Conservation (phyloP, 805 yeast species). For the Nakazawaea siamensis region DNA sequence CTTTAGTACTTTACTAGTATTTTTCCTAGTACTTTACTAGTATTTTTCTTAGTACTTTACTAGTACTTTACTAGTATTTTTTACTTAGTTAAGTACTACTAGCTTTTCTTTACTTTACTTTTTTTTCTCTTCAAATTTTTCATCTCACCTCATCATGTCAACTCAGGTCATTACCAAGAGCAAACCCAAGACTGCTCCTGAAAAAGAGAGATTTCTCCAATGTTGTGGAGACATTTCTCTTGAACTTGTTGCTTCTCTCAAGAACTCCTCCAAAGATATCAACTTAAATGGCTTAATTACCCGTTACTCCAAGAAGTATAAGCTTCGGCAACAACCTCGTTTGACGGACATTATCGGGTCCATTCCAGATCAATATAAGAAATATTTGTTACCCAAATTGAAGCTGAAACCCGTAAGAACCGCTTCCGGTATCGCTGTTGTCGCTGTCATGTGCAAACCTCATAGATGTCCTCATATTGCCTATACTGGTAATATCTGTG, state of each 20-base stretch:
- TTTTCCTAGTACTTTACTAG: no score
- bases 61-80: no score
- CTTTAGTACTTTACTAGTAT: no score
- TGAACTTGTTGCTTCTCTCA: conserved; percentile 73
- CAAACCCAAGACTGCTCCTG: conserved; percentile 74
- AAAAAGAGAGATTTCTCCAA: conserved; percentile 84
- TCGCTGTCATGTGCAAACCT: conserved; percentile 98
- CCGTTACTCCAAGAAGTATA: conserved; percentile 81
- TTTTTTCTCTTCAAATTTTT: no score
- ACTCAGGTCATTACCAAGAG: conserved; percentile 16
- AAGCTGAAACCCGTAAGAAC: conserved; percentile 99
- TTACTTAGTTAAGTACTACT: no score
- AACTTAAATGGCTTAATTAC: conserved; percentile 87
- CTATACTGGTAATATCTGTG: conserved; percentile 97
- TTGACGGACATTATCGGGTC: conserved; percentile 91
- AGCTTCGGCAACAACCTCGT: conserved; percentile 86
- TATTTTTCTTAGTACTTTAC: no score
- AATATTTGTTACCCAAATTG: conserved; percentile 82
- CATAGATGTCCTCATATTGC: conserved; percentile 99
- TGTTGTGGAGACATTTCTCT: conserved; percentile 89
- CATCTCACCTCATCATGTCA: background rate
- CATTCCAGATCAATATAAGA: conserved; percentile 92
- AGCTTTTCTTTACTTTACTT: no score
- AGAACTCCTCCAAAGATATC: conserved; percentile 61
- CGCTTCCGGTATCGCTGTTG: conserved; percentile 98